Evolutionary conservation across 306 rosid species (phyloP), one percentile per base, ranked within the genome.

Genomic region (Cucumis hystrix): DNA sequence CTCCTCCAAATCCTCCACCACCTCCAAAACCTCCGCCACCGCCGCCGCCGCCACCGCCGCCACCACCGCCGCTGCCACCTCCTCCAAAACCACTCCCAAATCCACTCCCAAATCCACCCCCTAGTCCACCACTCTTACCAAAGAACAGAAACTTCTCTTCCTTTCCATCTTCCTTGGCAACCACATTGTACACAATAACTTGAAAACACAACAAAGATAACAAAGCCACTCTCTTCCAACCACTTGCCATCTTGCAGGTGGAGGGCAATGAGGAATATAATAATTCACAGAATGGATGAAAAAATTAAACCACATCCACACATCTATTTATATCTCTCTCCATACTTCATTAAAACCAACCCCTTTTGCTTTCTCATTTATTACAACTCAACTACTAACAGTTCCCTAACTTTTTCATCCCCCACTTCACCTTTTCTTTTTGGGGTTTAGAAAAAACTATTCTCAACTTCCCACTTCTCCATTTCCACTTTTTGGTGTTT

Each of bases 311-410:
- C 56, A 7, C 57, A 49, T 21, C 40, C 58, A 23, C 58, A 45
- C 1, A 47, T 47, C 0, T 70, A 70, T 72, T 74, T 74, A 55
- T 74, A 74, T 56, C 30, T 17, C 57, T 15, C 57, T 33, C 37
- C 30, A 28, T 33, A 33, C 5, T 52, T 17, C 54, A 43, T 41
- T 15, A 45, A 49, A 54, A 18, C 37, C 37, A 3, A 3, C 21
- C 12, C 41, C 23, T 55, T 40, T 59, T 17, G 57, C 77, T 52
- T 79, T 56, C 60, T 30, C 63, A 83, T 69, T 89, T 76, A 86
- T 82, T 79, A 16, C 56, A 13, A 47, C 85, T 82, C 96, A 93
- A 89, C 98, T 0, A 60, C 96, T 41, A 89, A 52, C 96, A 37
- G 79, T 67, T 86, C 40, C 17, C 54, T 33, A 47, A 47, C 54